These are phyloP conservation scores for Candida fluviatilis DNA, from an alignment of 805 yeast species.

Conservation along the genomic window DNA sequence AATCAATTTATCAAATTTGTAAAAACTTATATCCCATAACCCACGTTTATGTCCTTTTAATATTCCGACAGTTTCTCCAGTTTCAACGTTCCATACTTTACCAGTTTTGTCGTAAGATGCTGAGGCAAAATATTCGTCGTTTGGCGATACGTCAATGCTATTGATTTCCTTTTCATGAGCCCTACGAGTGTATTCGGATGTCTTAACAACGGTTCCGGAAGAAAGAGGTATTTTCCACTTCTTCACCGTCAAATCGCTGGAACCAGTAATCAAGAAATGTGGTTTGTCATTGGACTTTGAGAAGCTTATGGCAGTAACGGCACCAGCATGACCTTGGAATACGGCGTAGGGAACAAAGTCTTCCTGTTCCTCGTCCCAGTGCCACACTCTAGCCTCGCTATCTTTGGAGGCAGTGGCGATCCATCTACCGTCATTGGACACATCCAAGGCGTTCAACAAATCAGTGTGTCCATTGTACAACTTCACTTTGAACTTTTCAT, in stretches of 20 bases:
- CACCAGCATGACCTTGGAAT: slow-evolving; percentile 82
- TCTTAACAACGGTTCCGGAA: slow-evolving; percentile 36
- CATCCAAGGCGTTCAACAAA: slow-evolving; percentile 74
- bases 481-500: slow-evolving; percentile 55
- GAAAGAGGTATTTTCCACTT: slow-evolving; percentile 72
- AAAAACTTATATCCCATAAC: slow-evolving; percentile 86
- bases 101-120: slow-evolving; percentile 93
- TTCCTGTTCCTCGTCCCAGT: slow-evolving; percentile 41
- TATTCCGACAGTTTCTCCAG: slow-evolving; percentile 86
- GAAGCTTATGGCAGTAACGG: slow-evolving; percentile 78
- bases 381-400: slow-evolving; percentile 81
- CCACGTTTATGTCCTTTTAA: slow-evolving; percentile 92
- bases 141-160: slow-evolving; percentile 84
- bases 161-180: slow-evolving; percentile 98
- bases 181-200: slow-evolving; percentile 83
- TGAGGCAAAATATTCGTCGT: slow-evolving; percentile 82
- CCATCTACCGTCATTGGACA: slow-evolving; percentile 81
- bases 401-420: slow-evolving; percentile 91
- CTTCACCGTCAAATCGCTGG: slow-evolving; percentile 80
- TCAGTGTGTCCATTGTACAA: slow-evolving; percentile 82
- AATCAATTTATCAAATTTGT: slow-evolving; percentile 69
- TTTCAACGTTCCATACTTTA: slow-evolving; percentile 79
- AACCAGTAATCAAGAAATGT: slow-evolving; percentile 71
- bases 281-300: slow-evolving; percentile 59
- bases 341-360: slow-evolving; percentile 49